These are phyloP conservation scores for Colletotrichum sansevieriae DNA, from an alignment of 2,329 filamentous ascomycete genomes.

Conservation along the genomic window DNA sequence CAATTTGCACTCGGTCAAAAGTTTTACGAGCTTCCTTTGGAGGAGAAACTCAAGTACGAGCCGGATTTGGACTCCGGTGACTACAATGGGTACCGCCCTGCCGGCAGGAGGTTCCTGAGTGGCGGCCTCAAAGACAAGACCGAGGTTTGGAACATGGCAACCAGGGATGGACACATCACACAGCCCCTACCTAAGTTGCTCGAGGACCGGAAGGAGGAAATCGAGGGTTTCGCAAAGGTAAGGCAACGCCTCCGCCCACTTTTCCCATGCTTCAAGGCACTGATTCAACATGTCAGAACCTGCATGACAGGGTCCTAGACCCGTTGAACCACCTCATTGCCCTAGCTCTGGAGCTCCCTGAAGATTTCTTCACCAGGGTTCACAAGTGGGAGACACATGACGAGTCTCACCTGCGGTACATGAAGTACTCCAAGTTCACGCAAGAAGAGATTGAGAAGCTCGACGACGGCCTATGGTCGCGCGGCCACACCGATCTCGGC, in stretches of 20 bases:
- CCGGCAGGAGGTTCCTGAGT: slow-evolving; percentile 52
- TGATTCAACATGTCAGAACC: slow-evolving; percentile 25
- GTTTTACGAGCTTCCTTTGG: slow-evolving; percentile 65
- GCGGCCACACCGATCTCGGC: slow-evolving; percentile 69
- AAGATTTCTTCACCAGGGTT: slow-evolving; percentile 65
- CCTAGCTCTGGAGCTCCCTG: slow-evolving; percentile 69
- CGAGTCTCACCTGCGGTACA: slow-evolving; percentile 74
- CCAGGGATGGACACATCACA: slow-evolving; percentile 49
- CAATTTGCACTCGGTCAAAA: slow-evolving; percentile 72
- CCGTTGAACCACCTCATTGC: slow-evolving; percentile 72
- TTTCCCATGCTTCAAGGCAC: background rate
- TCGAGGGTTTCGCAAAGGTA: slow-evolving; percentile 67
- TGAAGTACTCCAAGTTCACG: slow-evolving; percentile 67
- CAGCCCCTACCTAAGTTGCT: slow-evolving; percentile 58
- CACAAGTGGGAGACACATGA: slow-evolving; percentile 70
- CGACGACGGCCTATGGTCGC: slow-evolving; percentile 57
- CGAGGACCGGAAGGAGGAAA: slow-evolving; percentile 63
- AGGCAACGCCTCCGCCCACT: background rate
- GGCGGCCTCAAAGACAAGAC: slow-evolving; percentile 57
- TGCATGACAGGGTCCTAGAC: slow-evolving; percentile 67
- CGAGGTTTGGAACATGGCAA: slow-evolving; percentile 56
- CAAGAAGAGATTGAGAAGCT: slow-evolving; percentile 60
- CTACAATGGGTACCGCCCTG: slow-evolving; percentile 69
- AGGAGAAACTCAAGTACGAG: slow-evolving; percentile 70
- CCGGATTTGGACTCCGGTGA: slow-evolving; percentile 62